These are phyloP conservation scores for Phytophthora capsici DNA, from an alignment of 352 stramenopile species.

Conservation along the genomic window DNA sequence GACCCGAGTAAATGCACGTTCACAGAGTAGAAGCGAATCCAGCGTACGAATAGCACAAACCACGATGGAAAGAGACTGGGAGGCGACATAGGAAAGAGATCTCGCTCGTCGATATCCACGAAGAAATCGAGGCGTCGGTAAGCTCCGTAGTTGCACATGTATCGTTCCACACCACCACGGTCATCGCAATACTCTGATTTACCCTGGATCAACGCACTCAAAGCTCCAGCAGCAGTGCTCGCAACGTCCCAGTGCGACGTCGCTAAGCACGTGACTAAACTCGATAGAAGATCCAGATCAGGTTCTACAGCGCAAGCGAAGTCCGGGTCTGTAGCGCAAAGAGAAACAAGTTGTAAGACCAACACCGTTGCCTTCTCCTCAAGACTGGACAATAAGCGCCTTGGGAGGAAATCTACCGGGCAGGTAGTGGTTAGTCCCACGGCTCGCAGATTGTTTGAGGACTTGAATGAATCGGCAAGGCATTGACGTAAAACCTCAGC, in stretches of 20 bases:
- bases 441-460: background rate
- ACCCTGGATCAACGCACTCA: slow-evolving; percentile 15
- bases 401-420: slow-evolving; percentile 24
- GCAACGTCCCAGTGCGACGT: slow-evolving; percentile 15
- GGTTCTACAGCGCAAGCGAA: slow-evolving; percentile 14
- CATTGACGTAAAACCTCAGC: slow-evolving; percentile 9
- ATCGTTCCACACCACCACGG: background rate
- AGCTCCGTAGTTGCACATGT: slow-evolving; percentile 11
- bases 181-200: background rate
- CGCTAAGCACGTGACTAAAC: slow-evolving; percentile 13
- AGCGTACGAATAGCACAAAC: slow-evolving; percentile 36
- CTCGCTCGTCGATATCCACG: slow-evolving; percentile 1
- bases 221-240: slow-evolving; percentile 1
- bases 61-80: slow-evolving; percentile 18
- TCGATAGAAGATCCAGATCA: slow-evolving; percentile 15
- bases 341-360: slow-evolving; percentile 8
- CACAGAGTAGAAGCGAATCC: slow-evolving; percentile 40
- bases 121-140: slow-evolving; percentile 24
- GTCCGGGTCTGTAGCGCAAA: slow-evolving; percentile 2
- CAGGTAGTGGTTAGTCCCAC: slow-evolving; percentile 11
- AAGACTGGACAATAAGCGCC: background rate
- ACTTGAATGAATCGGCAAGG: no score
- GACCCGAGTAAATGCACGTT: slow-evolving; percentile 18
- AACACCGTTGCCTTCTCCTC: slow-evolving; percentile 17
- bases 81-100: slow-evolving; percentile 4